These are phyloP conservation scores for Neonectria hederae DNA, from an alignment of 2,329 filamentous ascomycete species.

Conservation along the genomic window DNA sequence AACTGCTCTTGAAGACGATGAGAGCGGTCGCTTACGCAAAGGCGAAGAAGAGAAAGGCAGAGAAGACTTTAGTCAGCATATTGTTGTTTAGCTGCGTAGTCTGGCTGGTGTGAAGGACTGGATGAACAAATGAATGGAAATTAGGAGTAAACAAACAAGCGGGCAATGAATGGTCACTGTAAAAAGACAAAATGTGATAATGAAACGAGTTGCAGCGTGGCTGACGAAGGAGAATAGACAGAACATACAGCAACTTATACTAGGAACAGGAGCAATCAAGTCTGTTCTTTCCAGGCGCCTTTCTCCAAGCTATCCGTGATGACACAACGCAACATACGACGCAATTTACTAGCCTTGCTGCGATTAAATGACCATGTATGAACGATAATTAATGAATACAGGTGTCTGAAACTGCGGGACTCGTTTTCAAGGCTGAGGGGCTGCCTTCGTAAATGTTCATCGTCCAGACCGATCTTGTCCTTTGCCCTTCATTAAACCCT, in stretches of 20 bases:
- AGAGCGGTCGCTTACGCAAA: slow-evolving; percentile 22
- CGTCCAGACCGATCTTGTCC: background rate
- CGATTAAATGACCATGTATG: background rate
- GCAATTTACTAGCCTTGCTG: no score
- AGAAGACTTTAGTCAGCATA: slow-evolving; percentile 31
- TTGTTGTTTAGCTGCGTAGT: background rate
- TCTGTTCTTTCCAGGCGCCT: background rate
- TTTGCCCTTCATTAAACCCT: background rate
- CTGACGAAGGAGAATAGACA: background rate
- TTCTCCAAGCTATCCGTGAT: background rate
- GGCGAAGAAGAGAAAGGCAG: slow-evolving; percentile 23
- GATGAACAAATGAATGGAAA: background rate
- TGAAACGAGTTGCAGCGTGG: background rate
- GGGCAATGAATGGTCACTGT: background rate
- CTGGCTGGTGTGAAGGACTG: background rate
- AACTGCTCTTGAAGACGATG: background rate
- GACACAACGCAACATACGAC: background rate
- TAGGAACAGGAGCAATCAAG: background rate
- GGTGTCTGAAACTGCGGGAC: background rate
- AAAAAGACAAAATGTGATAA: slow-evolving; percentile 1
- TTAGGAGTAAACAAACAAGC: background rate
- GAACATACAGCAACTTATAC: slow-evolving; percentile 6
- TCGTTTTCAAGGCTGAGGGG: background rate
- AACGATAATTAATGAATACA: background rate
- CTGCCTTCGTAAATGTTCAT: background rate